These are phyloP conservation scores for Trametes punicea DNA, from an alignment of 768 basidiomycete genomes.

Conservation along the genomic window DNA sequence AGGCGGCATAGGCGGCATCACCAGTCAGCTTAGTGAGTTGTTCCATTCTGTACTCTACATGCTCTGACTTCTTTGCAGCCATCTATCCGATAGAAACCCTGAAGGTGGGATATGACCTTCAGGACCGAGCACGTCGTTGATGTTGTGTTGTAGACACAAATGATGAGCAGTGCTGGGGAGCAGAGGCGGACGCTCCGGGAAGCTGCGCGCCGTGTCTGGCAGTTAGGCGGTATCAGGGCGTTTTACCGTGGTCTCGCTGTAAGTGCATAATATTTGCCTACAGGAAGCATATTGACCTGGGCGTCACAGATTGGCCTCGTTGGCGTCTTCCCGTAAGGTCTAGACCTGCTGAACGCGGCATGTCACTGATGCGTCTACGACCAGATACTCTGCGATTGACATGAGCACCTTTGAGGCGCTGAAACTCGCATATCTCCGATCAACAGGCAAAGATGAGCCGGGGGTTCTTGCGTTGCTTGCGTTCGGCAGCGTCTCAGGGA, in stretches of 20 bases:
- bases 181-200: conserved; percentile 54
- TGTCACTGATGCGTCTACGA: conserved; percentile 3
- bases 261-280: conserved; percentile 33
- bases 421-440: conserved; percentile 84
- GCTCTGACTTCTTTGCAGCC: conserved; percentile 42
- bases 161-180: conserved; percentile 83
- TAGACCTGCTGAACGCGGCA: neutral
- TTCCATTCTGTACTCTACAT: conserved; percentile 6
- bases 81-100: conserved; percentile 97
- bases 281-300: conserved; percentile 12
- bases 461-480: conserved; percentile 82
- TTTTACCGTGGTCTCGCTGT: conserved; percentile 92
- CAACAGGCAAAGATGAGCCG: conserved; percentile 86
- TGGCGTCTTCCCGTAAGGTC: conserved; percentile 89
- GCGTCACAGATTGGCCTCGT: conserved; percentile 77
- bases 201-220: conserved; percentile 75
- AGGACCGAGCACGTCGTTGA: neutral
- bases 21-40: conserved; percentile 81
- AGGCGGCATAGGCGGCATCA: conserved; percentile 94
- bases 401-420: conserved; percentile 97
- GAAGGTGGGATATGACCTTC: conserved; percentile 50
- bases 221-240: conserved; percentile 70
- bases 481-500: conserved; percentile 91
- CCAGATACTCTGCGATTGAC: conserved; percentile 89
- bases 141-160: conserved; percentile 62